These are phyloP conservation scores for Phytopythium helicoides DNA, from an alignment of 352 stramenopile genomes.

Conservation along the genomic window DNA sequence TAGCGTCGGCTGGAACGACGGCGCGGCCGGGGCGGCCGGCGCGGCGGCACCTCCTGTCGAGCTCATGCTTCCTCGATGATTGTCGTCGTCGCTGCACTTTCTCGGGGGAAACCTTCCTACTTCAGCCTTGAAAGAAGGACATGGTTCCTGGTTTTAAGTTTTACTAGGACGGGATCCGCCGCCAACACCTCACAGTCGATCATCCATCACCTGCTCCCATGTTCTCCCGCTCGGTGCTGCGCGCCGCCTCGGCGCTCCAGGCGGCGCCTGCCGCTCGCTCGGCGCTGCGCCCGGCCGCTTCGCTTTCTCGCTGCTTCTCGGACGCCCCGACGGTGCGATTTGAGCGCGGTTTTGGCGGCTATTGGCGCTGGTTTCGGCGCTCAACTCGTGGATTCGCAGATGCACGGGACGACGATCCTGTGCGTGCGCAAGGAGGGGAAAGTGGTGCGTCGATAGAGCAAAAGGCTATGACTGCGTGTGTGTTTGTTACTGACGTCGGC, in stretches of 20 bases:
- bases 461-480: background rate
- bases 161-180: background rate
- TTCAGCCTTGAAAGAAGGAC: background rate
- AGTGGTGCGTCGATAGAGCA: conserved; percentile 74
- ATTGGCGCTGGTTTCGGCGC: background rate
- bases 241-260: conserved; percentile 21
- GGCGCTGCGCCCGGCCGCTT: conserved; percentile 14
- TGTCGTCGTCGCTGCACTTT: background rate
- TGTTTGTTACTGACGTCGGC: background rate
- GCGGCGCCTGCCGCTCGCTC: conserved; percentile 4
- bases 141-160: background rate
- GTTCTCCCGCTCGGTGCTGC: conserved; percentile 62
- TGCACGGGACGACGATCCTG: conserved; percentile 97
- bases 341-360: background rate
- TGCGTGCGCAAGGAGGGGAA: conserved; percentile 97
- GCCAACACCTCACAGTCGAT: background rate
- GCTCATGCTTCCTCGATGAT: conserved; percentile 5
- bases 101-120: background rate
- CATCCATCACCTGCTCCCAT: conserved; percentile 21
- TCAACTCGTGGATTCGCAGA: conserved; percentile 27
- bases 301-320: conserved; percentile 38
- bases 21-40: conserved; percentile 9
- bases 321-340: conserved; percentile 43
- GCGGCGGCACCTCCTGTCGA: conserved; percentile 12
- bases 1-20: conserved; percentile 62